phyloP scores from a whole-genome alignment of 805 yeast species.

The Yamadazyma sp. region DNA sequence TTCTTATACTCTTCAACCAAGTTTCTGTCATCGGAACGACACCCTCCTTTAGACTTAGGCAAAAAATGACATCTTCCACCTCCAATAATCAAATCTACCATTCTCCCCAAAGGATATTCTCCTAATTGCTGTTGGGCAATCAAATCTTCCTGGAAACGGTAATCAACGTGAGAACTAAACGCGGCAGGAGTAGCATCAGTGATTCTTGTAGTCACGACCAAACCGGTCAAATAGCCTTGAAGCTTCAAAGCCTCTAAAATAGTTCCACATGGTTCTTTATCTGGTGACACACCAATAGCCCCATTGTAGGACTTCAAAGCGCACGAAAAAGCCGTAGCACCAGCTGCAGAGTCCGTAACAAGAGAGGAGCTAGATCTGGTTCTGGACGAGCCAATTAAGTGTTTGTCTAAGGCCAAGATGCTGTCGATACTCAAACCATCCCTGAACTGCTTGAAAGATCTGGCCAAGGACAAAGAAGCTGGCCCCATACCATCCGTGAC shows the following conservation, averaged over 20 bases:
- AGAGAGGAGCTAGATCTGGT: slow-evolving; percentile 78
- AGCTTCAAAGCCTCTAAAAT: slow-evolving; percentile 83
- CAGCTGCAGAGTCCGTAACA: slow-evolving; percentile 93
- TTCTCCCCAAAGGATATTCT: slow-evolving; percentile 66
- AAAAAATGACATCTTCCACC: slow-evolving; percentile 87
- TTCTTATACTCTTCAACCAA: slow-evolving; percentile 60
- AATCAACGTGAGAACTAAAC: slow-evolving; percentile 74
- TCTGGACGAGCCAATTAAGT: slow-evolving; percentile 78
- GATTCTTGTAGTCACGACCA: slow-evolving; percentile 87
- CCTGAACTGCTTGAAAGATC: slow-evolving; percentile 66
- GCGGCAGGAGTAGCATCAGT: slow-evolving; percentile 96
- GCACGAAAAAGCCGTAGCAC: slow-evolving; percentile 91
- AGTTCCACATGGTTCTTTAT: slow-evolving; percentile 75
- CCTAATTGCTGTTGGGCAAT: slow-evolving; percentile 90
- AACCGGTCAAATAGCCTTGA: slow-evolving; percentile 76
- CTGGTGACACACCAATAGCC: slow-evolving; percentile 80
- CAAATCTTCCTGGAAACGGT: slow-evolving; percentile 73
- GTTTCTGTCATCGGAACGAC: slow-evolving; percentile 68
- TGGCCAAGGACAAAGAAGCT: slow-evolving; percentile 73
- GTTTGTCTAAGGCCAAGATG: slow-evolving; percentile 59
- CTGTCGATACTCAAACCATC: slow-evolving; percentile 55
- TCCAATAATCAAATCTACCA: slow-evolving; percentile 82
- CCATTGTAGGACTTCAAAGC: slow-evolving; percentile 81
- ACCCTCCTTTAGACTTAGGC: slow-evolving; percentile 55
- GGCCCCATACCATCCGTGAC: slow-evolving; percentile 97